phyloP scores from a whole-genome alignment of 352 stramenopile genomes.

The Phytophthora idaei region DNA sequence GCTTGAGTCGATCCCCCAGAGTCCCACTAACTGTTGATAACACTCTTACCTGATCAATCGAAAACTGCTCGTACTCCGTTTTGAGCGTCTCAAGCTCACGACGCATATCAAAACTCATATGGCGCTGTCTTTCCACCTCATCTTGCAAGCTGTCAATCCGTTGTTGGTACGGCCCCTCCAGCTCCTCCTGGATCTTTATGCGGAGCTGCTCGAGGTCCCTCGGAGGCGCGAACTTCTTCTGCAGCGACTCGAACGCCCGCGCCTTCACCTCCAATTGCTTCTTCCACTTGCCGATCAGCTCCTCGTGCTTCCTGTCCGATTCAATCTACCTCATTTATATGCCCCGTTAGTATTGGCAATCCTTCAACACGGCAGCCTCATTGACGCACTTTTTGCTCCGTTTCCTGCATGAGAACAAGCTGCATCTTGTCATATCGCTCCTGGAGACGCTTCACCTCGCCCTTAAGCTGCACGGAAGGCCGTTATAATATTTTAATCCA shows the following conservation, averaged over 20 bases:
- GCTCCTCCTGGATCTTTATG: constrained; percentile 83
- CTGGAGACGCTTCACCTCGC: constrained; percentile 66
- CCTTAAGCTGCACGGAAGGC: constrained; percentile 46
- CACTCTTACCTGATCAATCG: constrained; percentile 61
- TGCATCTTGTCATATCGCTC: constrained; percentile 87
- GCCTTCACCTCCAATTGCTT: constrained; percentile 84
- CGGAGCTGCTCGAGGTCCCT: constrained; percentile 83
- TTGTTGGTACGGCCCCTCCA: constrained; percentile 78
- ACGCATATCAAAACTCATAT: constrained; percentile 68
- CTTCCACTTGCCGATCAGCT: constrained; percentile 86
- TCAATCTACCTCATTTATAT: constrained; percentile 53
- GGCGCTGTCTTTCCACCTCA: constrained; percentile 76
- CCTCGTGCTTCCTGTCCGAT: constrained; percentile 82
- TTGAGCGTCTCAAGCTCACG: constrained; percentile 83
- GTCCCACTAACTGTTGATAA: background rate
- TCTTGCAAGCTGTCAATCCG: constrained; percentile 63
- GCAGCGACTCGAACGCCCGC: constrained; percentile 78
- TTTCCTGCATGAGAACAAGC: constrained; percentile 79
- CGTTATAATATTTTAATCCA: background rate
- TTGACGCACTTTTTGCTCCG: constrained; percentile 67
- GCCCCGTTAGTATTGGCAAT: background rate
- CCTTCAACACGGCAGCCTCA: background rate
- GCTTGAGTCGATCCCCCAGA: background rate
- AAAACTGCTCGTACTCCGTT: constrained; percentile 86
- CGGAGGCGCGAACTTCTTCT: constrained; percentile 83